Evolutionary conservation across 2,329 filamentous ascomycete species (phyloP), one percentile per base, ranked within the genome.

Genomic region (Hypomyces rosellus): DNA sequence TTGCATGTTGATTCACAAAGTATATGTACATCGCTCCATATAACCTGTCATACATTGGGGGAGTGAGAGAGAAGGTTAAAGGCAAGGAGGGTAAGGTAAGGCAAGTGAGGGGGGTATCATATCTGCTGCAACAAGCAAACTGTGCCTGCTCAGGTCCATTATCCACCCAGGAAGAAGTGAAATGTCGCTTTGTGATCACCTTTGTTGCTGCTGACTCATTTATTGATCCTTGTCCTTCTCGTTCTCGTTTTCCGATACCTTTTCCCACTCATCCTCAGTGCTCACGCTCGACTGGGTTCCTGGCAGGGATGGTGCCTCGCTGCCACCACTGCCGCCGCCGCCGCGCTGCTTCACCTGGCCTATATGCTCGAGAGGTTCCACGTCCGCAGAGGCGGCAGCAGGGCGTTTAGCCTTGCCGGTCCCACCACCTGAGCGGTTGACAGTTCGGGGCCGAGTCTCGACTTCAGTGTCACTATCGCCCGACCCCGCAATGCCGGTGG

Each of bases 221-320:
- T 55, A 77, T 63, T 78, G 79, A 53, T 75, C 74, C 67, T 81
- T 81, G 57, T 80, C 77, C 59, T 75, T 76, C 73, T 83, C 81
- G 52, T 87, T 86, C 18, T 20, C 16, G 4, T 20, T 39, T 25
- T 53, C 51, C 13, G 88, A 89, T 4, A 97, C 86, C 75, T 93
- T 95, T 74, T 96, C 92, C 92, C 92, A 97, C 71, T 97, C 92
- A 63, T 92, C 92, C 71, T 97, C 92, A 4, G 91, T 96, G 69
- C 89, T 92, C 16, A 69, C 76, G 47, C 77, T 75, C 42, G 78
- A 82, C 65, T 76, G 80, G 20, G 71, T 73, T 36, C 73, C 75
- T 46, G 69, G 50, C 13, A 53, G 65, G 44, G 67, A 59, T 41
- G 59, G 53, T 51, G 59, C 54, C 52, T 54, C 47, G 25, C 13